These are phyloP conservation scores for Sporobolomyces pararoseus DNA, from an alignment of 768 basidiomycete genomes.

Conservation along the genomic window DNA sequence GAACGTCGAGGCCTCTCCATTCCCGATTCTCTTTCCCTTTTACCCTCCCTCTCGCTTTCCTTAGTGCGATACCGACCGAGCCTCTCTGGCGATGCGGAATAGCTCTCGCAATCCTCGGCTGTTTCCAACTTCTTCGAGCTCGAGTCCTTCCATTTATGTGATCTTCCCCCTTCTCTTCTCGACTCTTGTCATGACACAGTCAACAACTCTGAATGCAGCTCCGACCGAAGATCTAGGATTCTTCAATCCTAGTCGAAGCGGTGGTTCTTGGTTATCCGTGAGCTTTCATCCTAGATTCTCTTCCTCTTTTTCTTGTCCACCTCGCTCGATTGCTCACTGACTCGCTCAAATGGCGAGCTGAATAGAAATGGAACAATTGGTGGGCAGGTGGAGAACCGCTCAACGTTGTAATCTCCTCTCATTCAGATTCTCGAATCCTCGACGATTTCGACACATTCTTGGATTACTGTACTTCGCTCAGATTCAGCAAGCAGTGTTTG, in stretches of 20 bases:
- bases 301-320: not conserved
- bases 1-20: too few relatives aligned
- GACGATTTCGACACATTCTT: not conserved
- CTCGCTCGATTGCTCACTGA: not conserved
- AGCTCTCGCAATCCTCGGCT: too few relatives aligned
- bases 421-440: not conserved
- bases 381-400: conserved; percentile 6
- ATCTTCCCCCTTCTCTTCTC: not conserved
- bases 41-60: not conserved
- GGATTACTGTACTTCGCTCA: not conserved
- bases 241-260: not conserved
- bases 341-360: not conserved
- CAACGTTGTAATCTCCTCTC: not conserved
- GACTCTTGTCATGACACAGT: too few relatives aligned
- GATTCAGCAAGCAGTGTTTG: not conserved
- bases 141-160: too few relatives aligned
- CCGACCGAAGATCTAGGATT: not conserved
- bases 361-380: conserved; percentile 12
- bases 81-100: too few relatives aligned
- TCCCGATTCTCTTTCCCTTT: not conserved
- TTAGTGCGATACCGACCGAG: not conserved
- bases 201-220: not conserved
- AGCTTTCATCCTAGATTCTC: not conserved
- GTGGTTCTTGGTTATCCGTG: conserved; percentile 8
- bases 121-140: too few relatives aligned